Evolutionary conservation across 768 basidiomycete genomes (phyloP).

Genomic region (Pisolithus orientalis): DNA sequence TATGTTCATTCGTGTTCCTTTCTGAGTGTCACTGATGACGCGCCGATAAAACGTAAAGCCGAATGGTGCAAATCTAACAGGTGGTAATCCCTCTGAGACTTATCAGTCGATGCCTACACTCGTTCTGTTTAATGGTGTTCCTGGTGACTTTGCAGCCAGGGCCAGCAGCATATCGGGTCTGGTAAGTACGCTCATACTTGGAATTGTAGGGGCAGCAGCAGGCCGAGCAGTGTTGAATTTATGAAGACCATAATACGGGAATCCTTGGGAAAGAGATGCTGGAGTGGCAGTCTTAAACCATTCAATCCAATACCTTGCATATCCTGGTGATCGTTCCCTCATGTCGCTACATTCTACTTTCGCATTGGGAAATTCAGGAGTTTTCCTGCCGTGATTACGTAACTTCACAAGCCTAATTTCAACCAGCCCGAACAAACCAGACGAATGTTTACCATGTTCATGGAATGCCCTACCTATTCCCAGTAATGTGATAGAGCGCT

Average conservation of each 20-base stretch:
- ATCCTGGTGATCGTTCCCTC: no score
- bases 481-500: no score
- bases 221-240: neutral
- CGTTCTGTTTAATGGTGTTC: constrained; percentile 42
- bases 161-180: neutral
- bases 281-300: no score
- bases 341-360: no score
- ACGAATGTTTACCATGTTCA: no score
- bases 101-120: constrained; percentile 30
- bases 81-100: constrained; percentile 18
- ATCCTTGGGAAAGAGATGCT: no score
- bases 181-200: neutral
- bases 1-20: constrained; percentile 26
- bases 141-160: neutral
- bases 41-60: constrained; percentile 32
- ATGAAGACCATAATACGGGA: neutral
- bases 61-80: constrained; percentile 64
- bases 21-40: neutral
- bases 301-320: no score
- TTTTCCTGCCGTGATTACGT: no score
- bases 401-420: no score
- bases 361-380: no score
- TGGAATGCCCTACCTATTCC: no score
- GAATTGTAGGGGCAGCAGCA: neutral
- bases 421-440: no score